Evolutionary conservation across 1,284 basidiomycete genomes (phyloP), one percentile per base, ranked within the genome.

Genomic region (Irpex lacteus): DNA sequence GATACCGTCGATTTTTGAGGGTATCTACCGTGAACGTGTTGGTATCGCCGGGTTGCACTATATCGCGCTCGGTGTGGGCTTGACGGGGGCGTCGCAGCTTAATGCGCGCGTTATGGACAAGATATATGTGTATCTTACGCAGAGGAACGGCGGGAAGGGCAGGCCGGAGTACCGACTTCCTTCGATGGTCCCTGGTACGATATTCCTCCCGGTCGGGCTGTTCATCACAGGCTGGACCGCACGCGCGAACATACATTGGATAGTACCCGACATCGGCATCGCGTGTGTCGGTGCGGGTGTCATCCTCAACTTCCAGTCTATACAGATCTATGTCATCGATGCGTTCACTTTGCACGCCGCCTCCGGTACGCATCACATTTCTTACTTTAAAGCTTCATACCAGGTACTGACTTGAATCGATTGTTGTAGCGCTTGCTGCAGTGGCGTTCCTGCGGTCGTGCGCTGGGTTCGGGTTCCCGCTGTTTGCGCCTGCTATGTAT

Each of bases 401-500:
- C 19, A 21, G 59, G n/a, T 64, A 18, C 13, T 63, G 21, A 36
- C 15, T 4, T 26, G 6, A 1, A 47, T 21, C 6, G 57, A n/a
- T 44, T 19, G n/a, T 37, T 57, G 21, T 61, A 83, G 88, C 88
- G 2, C 75, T 89, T 3, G 87, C 86, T 0, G 85, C 86, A 0
- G 82, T 83, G 15, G 76, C 82, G 0, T 87, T 74, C 72, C 70
- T 89, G 3, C 84, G 88, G 40, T 85, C 86, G 0, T 67, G 88
- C 0, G 83, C 83, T 0, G 87, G 88, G 1, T 89, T 88, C 60
- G 85, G 82, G 1, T 91, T 91, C 71, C 89, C 89, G 15, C 72
- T 91, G 9, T 90, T 91, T 63, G 87, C 85, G 0, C 85, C 87
- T 4, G 75, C 82, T 15, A 89, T 90, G 87, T 90, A 86, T 72